phyloP scores from a whole-genome alignment of 2,329 filamentous ascomycete genomes.

The Diaporthe amygdali region DNA sequence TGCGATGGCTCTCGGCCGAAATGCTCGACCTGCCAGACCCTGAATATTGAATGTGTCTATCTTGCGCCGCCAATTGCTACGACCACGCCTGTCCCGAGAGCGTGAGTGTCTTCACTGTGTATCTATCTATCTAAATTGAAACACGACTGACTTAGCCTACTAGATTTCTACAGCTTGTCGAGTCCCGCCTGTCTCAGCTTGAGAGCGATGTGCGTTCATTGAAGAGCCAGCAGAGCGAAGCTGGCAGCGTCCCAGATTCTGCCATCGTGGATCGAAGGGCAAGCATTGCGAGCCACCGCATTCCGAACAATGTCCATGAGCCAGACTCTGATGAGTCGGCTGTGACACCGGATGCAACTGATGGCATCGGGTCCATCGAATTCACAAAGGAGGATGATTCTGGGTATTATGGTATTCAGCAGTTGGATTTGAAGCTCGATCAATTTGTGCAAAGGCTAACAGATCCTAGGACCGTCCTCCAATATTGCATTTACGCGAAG shows the following conservation, averaged over 20 bases:
- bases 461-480: constrained; percentile 28
- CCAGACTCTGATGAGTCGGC: constrained; percentile 31
- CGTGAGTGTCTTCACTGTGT: neutral
- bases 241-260: constrained; percentile 10
- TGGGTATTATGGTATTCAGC: constrained; percentile 29
- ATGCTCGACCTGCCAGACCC: constrained; percentile 23
- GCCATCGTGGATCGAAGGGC: neutral
- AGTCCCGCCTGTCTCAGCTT: constrained; percentile 22
- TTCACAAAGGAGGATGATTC: constrained; percentile 30
- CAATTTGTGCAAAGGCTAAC: neutral
- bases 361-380: constrained; percentile 31
- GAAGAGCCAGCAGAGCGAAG: constrained; percentile 13
- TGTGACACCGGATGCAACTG: constrained; percentile 23
- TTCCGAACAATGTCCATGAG: constrained; percentile 32
- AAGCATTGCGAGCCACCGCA: constrained; percentile 3
- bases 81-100: constrained; percentile 23
- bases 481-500: constrained; percentile 34
- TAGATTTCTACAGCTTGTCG: constrained; percentile 24
- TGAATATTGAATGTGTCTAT: constrained; percentile 24
- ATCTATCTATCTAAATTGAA: no score
- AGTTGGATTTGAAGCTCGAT: no score
- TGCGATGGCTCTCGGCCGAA: constrained; percentile 26
- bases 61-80: constrained; percentile 23
- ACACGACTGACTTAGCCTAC: neutral
- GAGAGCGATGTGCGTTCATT: constrained; percentile 20